A percentile compares a stretch with the other conserved stretches of the same genome.
Conservation (phyloP, 306 rosid genomes). For the Cucurbita moschata region DNA sequence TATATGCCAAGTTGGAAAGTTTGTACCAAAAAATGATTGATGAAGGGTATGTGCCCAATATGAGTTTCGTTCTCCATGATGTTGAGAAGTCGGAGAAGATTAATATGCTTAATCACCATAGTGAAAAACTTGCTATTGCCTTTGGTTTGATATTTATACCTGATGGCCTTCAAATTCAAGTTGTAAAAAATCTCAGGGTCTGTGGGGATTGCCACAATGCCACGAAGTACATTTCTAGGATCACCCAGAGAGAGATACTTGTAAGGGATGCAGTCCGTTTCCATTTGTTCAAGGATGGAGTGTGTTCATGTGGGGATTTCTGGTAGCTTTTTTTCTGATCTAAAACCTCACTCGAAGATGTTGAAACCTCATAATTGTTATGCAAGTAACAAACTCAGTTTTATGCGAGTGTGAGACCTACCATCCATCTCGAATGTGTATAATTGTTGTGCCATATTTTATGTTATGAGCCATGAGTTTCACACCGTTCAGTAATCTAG, state of each 20-base stretch:
- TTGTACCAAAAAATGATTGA: conserved; percentile 46
- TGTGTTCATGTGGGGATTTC: conserved; percentile 79
- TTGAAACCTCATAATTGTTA: not conserved
- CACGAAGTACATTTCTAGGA: conserved; percentile 71
- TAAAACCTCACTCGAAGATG: not conserved
- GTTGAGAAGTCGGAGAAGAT: conserved; percentile 68
- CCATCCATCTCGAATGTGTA: not conserved
- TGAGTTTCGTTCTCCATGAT: conserved; percentile 72
- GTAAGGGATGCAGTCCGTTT: conserved; percentile 73
- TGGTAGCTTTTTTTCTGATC: conserved; percentile 33
- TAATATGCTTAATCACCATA: conserved; percentile 70
- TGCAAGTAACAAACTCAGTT: not conserved
- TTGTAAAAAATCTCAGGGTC: conserved; percentile 77
- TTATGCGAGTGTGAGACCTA: not conserved
- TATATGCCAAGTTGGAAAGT: conserved; percentile 54
- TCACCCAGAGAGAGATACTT: conserved; percentile 80
- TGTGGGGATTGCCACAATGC: conserved; percentile 93
- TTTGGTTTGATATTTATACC: conserved; percentile 79
- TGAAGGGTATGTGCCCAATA: conserved; percentile 71
- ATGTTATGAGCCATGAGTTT: not conserved
- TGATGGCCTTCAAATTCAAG: conserved; percentile 46
- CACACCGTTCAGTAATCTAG: not conserved
- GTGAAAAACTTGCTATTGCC: conserved; percentile 88
- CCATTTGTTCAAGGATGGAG: conserved; percentile 84
- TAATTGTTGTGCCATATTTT: not conserved